Percentiles rank a stretch among this genome's conserved stretches.
These are phyloP conservation scores for Beta vulgaris DNA, from an alignment of 148 eudicot genomes.

Conservation along the genomic window DNA sequence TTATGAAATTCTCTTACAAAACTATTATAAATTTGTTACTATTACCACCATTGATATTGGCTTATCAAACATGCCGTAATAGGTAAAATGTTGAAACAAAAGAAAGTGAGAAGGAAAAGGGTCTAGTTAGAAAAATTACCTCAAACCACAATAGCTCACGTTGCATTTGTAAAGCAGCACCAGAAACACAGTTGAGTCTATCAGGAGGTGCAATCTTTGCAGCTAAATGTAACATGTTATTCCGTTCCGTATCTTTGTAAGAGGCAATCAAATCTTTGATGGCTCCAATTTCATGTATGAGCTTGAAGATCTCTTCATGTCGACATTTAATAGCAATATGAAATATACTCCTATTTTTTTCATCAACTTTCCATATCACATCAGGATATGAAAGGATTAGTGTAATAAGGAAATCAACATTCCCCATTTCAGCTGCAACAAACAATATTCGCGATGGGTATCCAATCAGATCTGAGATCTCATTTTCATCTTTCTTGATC, in stretches of 20 bases:
- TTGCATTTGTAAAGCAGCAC: conserved; percentile 33
- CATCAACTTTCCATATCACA: conserved; percentile 27
- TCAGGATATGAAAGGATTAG: conserved; percentile 27
- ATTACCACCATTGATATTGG: too few relatives aligned
- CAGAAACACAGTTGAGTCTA: conserved; percentile 24
- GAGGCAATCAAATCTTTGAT: conserved; percentile 30
- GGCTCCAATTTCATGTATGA: conserved; percentile 27
- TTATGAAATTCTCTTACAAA: too few relatives aligned
- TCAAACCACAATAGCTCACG: conserved; percentile 26
- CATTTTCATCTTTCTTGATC: conserved; percentile 13
- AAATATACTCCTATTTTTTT: conserved; percentile 15
- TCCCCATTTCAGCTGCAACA: conserved; percentile 26
- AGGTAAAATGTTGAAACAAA: too few relatives aligned
- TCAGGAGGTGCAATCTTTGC: conserved; percentile 23
- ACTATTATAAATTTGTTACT: not conserved
- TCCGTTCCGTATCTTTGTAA: conserved; percentile 12
- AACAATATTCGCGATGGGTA: conserved; percentile 24
- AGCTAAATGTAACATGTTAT: conserved; percentile 32
- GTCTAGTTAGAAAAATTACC: conserved; percentile 2
- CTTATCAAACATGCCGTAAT: too few relatives aligned
- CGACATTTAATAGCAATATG: conserved; percentile 24
- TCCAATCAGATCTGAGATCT: conserved; percentile 27
- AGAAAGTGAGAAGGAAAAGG: not conserved
- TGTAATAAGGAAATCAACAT: conserved; percentile 22
- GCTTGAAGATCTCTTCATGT: conserved; percentile 23